These are phyloP conservation scores for Ceratocystis albifundus DNA, from an alignment of 2,329 filamentous ascomycete genomes.

Conservation along the genomic window DNA sequence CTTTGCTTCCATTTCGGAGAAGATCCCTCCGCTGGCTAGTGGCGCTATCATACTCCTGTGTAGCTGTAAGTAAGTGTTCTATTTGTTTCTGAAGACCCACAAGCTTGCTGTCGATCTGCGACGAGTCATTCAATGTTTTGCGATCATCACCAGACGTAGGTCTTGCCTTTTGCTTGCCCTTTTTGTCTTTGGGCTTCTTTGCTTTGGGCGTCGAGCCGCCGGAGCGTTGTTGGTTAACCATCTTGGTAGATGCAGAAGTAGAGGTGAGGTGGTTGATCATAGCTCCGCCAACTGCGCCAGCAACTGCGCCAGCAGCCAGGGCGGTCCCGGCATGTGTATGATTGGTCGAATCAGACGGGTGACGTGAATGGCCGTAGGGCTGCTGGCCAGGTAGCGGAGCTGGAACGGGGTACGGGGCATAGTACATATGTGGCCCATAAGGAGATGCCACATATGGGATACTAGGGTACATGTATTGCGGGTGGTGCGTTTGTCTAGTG, in stretches of 20 bases:
- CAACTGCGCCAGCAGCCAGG: slow-evolving; percentile 20
- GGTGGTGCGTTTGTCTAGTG: slow-evolving; percentile 2
- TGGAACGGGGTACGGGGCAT: slow-evolving; percentile 6
- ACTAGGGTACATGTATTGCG: slow-evolving; percentile 20
- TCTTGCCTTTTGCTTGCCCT: slow-evolving; percentile 17
- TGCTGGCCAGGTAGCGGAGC: neutral
- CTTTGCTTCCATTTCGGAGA: neutral
- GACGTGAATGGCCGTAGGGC: neutral
- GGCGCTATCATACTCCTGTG: slow-evolving; percentile 17
- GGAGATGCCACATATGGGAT: slow-evolving; percentile 4
- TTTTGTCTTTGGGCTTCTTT: slow-evolving; percentile 9
- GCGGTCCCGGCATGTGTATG: slow-evolving; percentile 13
- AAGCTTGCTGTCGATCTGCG: slow-evolving; percentile 9
- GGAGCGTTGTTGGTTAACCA: slow-evolving; percentile 10
- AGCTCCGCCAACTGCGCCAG: neutral
- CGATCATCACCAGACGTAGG: slow-evolving; percentile 1
- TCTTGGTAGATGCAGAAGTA: neutral
- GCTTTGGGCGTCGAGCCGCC: slow-evolving; percentile 19
- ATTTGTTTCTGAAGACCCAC: slow-evolving; percentile 7
- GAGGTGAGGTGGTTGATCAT: neutral
- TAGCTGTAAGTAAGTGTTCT: slow-evolving; percentile 18
- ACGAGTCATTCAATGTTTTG: slow-evolving; percentile 2
- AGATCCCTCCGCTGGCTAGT: neutral
- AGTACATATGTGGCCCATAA: slow-evolving; percentile 5
- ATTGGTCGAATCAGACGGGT: slow-evolving; percentile 9